Conservation (phyloP, 2,329 filamentous ascomycete genomes). For the Phaeosphaeria sp. region DNA sequence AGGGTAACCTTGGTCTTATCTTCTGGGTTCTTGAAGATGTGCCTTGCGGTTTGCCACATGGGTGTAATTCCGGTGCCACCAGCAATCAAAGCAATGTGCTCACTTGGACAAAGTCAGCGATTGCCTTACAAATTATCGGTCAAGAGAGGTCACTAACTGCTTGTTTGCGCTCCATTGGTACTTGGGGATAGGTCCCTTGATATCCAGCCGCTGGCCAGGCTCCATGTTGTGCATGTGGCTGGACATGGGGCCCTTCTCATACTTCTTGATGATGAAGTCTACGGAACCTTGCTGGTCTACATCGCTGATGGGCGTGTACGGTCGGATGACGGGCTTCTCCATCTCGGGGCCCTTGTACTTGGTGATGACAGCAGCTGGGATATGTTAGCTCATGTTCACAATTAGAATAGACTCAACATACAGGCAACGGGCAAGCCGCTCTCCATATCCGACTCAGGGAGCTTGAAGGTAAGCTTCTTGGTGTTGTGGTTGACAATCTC, state of each 20-base stretch:
- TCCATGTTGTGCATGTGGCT: slow-evolving; percentile 83
- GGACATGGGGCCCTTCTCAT: slow-evolving; percentile 91
- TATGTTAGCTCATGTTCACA: neutral
- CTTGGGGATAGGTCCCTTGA: slow-evolving; percentile 96
- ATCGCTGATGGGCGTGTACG: slow-evolving; percentile 91
- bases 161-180: slow-evolving; percentile 91
- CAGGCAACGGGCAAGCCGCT: slow-evolving; percentile 84
- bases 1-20: slow-evolving; percentile 98
- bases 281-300: slow-evolving; percentile 82
- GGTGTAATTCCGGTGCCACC: slow-evolving; percentile 97
- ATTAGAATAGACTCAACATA: slow-evolving; percentile 39
- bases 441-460: slow-evolving; percentile 83
- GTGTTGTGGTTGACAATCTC: slow-evolving; percentile 92
- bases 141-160: slow-evolving; percentile 59
- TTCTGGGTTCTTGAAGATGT: slow-evolving; percentile 93
- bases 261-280: slow-evolving; percentile 91
- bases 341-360: slow-evolving; percentile 86
- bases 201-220: slow-evolving; percentile 80
- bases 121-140: neutral
- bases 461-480: slow-evolving; percentile 87
- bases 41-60: slow-evolving; percentile 92
- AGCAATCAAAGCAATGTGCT: slow-evolving; percentile 86
- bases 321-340: slow-evolving; percentile 86
- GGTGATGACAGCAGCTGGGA: slow-evolving; percentile 76
- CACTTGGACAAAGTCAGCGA: slow-evolving; percentile 21